A percentile compares a stretch with the other conserved stretches of the same genome.
Evolutionary conservation across 176 grass and related monocot species (phyloP).

Genomic region (Aegilops tauschii): DNA sequence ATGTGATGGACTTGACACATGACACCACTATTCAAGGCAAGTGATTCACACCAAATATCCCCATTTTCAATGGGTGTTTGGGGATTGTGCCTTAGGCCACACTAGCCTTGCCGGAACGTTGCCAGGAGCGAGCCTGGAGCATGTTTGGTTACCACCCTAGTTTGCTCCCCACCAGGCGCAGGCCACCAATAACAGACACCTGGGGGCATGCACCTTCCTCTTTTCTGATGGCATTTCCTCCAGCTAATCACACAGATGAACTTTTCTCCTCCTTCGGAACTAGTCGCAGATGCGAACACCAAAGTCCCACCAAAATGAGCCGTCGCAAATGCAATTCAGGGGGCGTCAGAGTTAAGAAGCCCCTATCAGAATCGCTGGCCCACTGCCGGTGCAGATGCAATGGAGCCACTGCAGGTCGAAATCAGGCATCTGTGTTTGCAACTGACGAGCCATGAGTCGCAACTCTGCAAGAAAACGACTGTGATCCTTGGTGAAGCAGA

Average conservation of each 20-base stretch:
- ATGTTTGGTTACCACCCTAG: background rate
- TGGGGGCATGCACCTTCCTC: background rate
- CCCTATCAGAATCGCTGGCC: no score
- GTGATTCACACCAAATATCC: slow-evolving; percentile 4
- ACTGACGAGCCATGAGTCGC: no score
- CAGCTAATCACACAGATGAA: background rate
- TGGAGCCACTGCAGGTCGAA: no score
- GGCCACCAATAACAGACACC: background rate
- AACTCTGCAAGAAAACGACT: no score
- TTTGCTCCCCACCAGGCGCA: background rate
- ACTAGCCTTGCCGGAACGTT: background rate
- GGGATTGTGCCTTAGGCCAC: background rate
- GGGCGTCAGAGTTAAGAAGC: no score
- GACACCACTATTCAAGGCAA: no score
- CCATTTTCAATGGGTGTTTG: background rate
- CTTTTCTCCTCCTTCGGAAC: background rate
- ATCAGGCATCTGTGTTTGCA: no score
- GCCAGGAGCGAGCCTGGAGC: background rate
- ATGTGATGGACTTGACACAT: no score
- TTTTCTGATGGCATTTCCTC: background rate
- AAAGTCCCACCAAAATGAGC: background rate
- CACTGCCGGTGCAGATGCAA: no score
- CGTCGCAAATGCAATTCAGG: no score
- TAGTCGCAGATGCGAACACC: background rate
- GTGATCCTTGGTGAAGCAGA: no score